These are phyloP conservation scores for Pythium dissotocum DNA, from an alignment of 352 stramenopile genomes.

Conservation along the genomic window DNA sequence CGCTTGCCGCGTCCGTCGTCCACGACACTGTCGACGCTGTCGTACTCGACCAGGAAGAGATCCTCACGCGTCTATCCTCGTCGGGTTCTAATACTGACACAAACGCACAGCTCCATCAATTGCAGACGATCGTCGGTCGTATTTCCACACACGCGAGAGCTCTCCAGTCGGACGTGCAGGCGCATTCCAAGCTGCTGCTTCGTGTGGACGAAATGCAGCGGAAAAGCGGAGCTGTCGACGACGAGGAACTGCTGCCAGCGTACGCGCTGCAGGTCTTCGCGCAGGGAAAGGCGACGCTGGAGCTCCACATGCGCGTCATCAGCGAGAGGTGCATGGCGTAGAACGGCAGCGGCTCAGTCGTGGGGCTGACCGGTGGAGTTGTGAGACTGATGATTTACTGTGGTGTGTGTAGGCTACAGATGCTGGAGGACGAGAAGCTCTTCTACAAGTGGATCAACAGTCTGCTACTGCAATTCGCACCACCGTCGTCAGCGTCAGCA, in stretches of 20 bases:
- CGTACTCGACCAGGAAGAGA: neutral
- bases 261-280: conserved; percentile 46
- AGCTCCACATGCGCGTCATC: conserved; percentile 46
- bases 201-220: conserved; percentile 37
- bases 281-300: conserved; percentile 28
- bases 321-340: conserved; percentile 37
- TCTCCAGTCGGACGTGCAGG: conserved; percentile 36
- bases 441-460: conserved; percentile 80
- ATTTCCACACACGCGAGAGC: conserved; percentile 44
- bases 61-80: neutral
- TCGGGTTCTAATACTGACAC: neutral
- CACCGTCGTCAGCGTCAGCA: neutral
- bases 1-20: conserved; percentile 22
- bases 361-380: no score
- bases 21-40: conserved; percentile 11
- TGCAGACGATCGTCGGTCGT: conserved; percentile 40
- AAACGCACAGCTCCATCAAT: conserved; percentile 13
- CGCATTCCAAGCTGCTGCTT: conserved; percentile 42
- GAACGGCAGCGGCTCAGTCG: no score
- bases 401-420: conserved; percentile 41
- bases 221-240: conserved; percentile 21
- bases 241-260: conserved; percentile 37
- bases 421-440: conserved; percentile 56
- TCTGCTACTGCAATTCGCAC: conserved; percentile 32
- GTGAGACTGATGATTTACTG: neutral